These are phyloP conservation scores for Dothideomycetidae sp. DNA, from an alignment of 2,329 filamentous ascomycete species.

Conservation along the genomic window DNA sequence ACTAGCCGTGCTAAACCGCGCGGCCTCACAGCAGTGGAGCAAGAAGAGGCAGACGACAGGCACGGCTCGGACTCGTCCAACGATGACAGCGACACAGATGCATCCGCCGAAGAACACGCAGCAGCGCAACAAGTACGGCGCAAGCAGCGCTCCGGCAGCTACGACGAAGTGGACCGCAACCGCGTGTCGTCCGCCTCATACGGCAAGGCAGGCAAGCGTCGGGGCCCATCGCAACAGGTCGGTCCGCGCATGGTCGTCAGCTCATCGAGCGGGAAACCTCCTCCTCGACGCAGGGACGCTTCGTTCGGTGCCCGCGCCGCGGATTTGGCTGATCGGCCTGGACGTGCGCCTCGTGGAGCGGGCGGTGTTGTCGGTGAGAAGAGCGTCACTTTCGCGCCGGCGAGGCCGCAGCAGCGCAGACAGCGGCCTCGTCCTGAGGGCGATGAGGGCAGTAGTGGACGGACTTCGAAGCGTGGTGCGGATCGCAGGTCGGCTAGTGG, in stretches of 20 bases:
- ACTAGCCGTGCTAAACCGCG: constrained; percentile 25
- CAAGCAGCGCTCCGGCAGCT: constrained; percentile 16
- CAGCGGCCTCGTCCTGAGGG: constrained; percentile 15
- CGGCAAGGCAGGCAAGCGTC: constrained; percentile 40
- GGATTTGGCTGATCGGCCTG: constrained; percentile 22
- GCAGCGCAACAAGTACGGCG: background rate
- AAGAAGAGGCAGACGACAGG: constrained; percentile 39
- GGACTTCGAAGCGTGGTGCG: constrained; percentile 20
- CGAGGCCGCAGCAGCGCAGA: constrained; percentile 30
- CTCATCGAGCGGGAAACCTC: constrained; percentile 27
- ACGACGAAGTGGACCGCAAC: constrained; percentile 28
- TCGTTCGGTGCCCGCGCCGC: constrained; percentile 44
- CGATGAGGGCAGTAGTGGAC: constrained; percentile 21
- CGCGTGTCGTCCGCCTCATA: constrained; percentile 56
- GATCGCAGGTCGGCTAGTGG: constrained; percentile 62
- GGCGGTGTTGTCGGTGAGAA: constrained; percentile 38
- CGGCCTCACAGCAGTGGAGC: constrained; percentile 45
- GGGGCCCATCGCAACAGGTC: constrained; percentile 17
- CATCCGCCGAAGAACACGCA: constrained; percentile 21
- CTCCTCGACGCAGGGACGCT: constrained; percentile 29
- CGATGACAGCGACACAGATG: constrained; percentile 26
- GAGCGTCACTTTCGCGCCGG: constrained; percentile 59
- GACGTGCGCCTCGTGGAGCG: constrained; percentile 14
- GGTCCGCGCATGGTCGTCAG: constrained; percentile 43
- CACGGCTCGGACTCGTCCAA: constrained; percentile 23